phyloP scores from a whole-genome alignment of 495 filamentous ascomycete genomes.

The Emericellopsis terricola region DNA sequence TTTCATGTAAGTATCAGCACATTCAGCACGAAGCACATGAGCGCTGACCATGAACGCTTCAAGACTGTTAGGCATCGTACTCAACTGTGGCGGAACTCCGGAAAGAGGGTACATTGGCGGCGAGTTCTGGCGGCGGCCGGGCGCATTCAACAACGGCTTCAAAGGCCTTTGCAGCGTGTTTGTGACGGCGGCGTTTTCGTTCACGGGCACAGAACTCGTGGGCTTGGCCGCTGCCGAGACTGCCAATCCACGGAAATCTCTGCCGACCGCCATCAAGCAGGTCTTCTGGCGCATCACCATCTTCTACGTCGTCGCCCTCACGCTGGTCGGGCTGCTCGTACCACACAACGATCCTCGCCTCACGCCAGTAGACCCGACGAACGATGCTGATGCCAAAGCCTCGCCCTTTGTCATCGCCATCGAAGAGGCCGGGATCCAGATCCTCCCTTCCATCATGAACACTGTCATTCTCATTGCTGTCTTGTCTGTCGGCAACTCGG shows the following conservation, averaged over 20 bases:
- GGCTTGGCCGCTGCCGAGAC: constrained; percentile 82
- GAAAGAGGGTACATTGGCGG: constrained; percentile 65
- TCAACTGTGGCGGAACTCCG: constrained; percentile 66
- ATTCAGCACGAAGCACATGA: no score
- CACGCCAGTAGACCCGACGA: constrained; percentile 31
- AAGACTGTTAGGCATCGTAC: constrained; percentile 59
- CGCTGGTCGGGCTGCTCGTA: constrained; percentile 56
- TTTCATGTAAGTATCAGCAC: constrained; percentile 70
- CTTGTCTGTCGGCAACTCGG: constrained; percentile 71
- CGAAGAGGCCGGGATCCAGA: constrained; percentile 55
- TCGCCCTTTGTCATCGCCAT: constrained; percentile 89
- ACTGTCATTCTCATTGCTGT: constrained; percentile 79
- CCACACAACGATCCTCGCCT: constrained; percentile 46
- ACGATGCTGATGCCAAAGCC: constrained; percentile 45
- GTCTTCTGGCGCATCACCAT: constrained; percentile 91
- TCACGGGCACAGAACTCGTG: constrained; percentile 85
- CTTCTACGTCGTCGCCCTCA: constrained; percentile 66
- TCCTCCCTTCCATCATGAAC: constrained; percentile 73
- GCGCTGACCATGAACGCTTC: no score
- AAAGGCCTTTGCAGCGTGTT: constrained; percentile 89
- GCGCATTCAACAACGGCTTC: constrained; percentile 84
- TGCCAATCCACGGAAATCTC: constrained; percentile 66
- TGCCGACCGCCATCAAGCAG: constrained; percentile 78
- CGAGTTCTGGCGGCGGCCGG: constrained; percentile 66
- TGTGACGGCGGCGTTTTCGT: constrained; percentile 84